These are phyloP conservation scores for Graphiopsis chlorocephala DNA, from an alignment of 2,329 filamentous ascomycete genomes.

Conservation along the genomic window DNA sequence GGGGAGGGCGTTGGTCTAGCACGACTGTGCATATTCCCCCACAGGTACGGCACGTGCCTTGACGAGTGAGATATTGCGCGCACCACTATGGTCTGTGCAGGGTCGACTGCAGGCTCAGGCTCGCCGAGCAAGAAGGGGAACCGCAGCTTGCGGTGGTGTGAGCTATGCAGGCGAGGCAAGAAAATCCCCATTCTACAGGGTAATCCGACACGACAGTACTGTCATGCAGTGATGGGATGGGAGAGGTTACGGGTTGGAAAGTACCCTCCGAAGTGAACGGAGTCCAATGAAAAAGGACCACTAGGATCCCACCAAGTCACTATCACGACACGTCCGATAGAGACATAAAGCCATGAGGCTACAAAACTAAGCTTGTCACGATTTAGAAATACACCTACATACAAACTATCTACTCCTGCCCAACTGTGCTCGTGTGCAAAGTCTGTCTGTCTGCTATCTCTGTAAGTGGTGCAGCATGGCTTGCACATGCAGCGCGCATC, in stretches of 20 bases:
- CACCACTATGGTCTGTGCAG: slow-evolving; percentile 6
- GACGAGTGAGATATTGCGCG: slow-evolving; percentile 4
- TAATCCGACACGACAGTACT: neutral
- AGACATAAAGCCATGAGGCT: neutral
- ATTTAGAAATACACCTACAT: neutral
- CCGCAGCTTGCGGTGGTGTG: neutral
- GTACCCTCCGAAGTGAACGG: neutral
- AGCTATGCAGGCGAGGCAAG: neutral
- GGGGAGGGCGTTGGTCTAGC: neutral
- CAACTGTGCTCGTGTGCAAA: slow-evolving; percentile 1
- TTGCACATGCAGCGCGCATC: slow-evolving; percentile 3
- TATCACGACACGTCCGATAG: neutral
- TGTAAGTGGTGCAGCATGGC: neutral
- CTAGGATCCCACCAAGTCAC: neutral
- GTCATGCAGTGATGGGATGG: slow-evolving; percentile 2
- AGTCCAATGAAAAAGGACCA: neutral
- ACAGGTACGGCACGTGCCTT: slow-evolving; percentile 5
- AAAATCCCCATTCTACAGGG: neutral
- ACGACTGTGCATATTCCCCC: slow-evolving; percentile 7
- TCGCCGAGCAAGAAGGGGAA: slow-evolving; percentile 2
- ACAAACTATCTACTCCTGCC: neutral
- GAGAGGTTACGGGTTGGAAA: neutral
- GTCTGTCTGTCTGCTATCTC: neutral
- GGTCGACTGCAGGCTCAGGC: neutral
- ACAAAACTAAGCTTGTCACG: neutral